A percentile compares a stretch with the other conserved stretches of the same genome.
Evolutionary conservation across 2,329 filamentous ascomycete species (phyloP).

Genomic region (Ophiocordyceps camponoti-rufipedis): DNA sequence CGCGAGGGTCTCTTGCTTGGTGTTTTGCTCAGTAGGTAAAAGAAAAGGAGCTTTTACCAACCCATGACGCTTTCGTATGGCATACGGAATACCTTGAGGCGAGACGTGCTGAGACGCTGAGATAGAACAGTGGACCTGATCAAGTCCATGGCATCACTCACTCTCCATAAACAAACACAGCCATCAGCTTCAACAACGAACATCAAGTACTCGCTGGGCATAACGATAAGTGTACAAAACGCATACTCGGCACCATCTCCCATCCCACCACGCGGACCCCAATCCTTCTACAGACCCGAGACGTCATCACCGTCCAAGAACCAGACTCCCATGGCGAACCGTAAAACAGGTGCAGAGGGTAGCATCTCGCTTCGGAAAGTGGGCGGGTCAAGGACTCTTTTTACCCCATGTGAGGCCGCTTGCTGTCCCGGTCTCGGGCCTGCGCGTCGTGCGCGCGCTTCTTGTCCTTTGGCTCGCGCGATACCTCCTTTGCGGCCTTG

Average conservation of each 20-base stretch:
- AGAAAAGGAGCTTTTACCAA: too few relatives aligned
- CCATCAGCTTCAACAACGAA: not conserved
- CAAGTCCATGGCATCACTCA: too few relatives aligned
- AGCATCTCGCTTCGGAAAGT: not conserved
- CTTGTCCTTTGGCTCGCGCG: slow-evolving; percentile 16
- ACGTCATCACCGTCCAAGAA: too few relatives aligned
- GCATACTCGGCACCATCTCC: not conserved
- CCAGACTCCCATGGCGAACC: too few relatives aligned
- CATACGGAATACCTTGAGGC: too few relatives aligned
- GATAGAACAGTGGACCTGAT: too few relatives aligned
- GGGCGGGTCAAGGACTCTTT: not conserved
- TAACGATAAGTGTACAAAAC: not conserved
- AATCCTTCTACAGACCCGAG: too few relatives aligned
- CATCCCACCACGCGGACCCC: not conserved
- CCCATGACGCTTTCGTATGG: too few relatives aligned
- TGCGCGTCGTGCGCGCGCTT: slow-evolving; percentile 18
- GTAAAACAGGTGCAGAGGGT: not conserved
- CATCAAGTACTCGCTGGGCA: not conserved
- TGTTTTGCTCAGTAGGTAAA: too few relatives aligned
- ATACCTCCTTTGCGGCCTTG: slow-evolving; percentile 21
- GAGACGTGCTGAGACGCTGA: too few relatives aligned
- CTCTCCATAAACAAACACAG: not conserved
- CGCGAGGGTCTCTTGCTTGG: too few relatives aligned
- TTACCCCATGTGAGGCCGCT: slow-evolving; percentile 15
- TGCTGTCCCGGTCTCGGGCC: slow-evolving; percentile 14